These are phyloP conservation scores for Cantharellus cinnabarinus DNA, from an alignment of 768 basidiomycete species.

Conservation along the genomic window DNA sequence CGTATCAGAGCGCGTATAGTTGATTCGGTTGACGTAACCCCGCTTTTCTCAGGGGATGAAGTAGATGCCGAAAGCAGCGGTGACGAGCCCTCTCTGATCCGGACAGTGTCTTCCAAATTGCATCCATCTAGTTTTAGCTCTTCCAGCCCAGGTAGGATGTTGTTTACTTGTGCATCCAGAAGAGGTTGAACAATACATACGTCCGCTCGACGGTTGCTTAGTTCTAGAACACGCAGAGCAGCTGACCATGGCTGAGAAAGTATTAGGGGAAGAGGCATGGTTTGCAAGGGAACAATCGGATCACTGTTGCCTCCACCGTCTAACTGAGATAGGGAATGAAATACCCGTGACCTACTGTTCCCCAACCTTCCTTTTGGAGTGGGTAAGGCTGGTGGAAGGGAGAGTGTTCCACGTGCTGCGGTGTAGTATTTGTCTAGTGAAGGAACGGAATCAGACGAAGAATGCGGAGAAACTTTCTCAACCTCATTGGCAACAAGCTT, in stretches of 20 bases:
- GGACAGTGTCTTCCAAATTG: slow-evolving; percentile 30
- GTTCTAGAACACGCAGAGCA: slow-evolving; percentile 34
- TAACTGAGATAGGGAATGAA: slow-evolving; percentile 24
- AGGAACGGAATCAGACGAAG: slow-evolving; percentile 15
- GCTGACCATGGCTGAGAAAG: slow-evolving; percentile 37
- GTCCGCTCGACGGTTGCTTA: slow-evolving; percentile 48
- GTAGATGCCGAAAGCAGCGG: no score
- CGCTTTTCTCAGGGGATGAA: no score
- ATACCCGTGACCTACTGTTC: no score
- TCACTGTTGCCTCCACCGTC: neutral
- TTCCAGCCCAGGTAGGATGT: slow-evolving; percentile 40
- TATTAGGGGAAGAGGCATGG: slow-evolving; percentile 46
- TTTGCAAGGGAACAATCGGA: slow-evolving; percentile 33
- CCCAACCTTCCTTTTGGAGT: slow-evolving; percentile 23
- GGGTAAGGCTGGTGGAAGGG: slow-evolving; percentile 39
- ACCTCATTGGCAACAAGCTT: slow-evolving; percentile 21
- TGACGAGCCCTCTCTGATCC: neutral
- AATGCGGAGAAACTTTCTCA: slow-evolving; percentile 1
- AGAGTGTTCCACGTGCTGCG: slow-evolving; percentile 33
- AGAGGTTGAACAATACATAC: slow-evolving; percentile 25
- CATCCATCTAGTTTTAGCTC: slow-evolving; percentile 61
- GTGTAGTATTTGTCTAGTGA: slow-evolving; percentile 40
- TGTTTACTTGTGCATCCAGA: slow-evolving; percentile 22
- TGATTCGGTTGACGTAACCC: neutral
- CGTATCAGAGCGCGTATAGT: slow-evolving; percentile 17